A percentile compares a stretch with the other conserved stretches of the same genome.
Conservation (phyloP, 352 stramenopile genomes). For the Phytophthora tubulina region DNA sequence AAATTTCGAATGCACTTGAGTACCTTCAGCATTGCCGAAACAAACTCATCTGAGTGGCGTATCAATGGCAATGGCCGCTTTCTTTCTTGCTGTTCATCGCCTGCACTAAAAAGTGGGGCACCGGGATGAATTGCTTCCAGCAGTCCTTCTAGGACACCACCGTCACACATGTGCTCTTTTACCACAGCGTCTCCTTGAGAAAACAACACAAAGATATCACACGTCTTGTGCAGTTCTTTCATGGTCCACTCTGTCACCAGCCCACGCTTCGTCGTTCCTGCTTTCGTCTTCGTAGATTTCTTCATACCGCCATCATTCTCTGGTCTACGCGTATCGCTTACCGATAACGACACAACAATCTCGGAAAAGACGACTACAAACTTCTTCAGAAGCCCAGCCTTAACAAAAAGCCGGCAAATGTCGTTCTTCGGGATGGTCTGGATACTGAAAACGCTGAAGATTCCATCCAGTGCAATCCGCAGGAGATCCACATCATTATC, state of each 20-base stretch:
- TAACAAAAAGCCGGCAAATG: constrained; percentile 95
- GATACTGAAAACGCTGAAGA: constrained; percentile 91
- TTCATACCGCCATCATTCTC: constrained; percentile 18
- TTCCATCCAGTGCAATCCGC: constrained; percentile 91
- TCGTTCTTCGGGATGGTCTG: constrained; percentile 94
- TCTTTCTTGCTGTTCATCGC: constrained; percentile 10
- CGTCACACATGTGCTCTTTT: constrained; percentile 94
- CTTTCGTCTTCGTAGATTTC: constrained; percentile 8
- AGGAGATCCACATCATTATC: constrained; percentile 67
- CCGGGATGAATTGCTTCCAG: constrained; percentile 61
- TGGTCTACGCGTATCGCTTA: constrained; percentile 28
- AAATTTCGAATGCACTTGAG: constrained; percentile 91
- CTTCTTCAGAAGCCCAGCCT: constrained; percentile 90
- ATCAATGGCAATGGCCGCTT: constrained; percentile 29
- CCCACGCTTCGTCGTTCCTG: constrained; percentile 14
- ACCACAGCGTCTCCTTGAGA: constrained; percentile 92
- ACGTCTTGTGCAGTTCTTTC: constrained; percentile 82
- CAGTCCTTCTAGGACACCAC: constrained; percentile 75
- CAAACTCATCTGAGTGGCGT: constrained; percentile 58
- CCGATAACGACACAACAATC: constrained; percentile 56
- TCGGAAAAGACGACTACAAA: constrained; percentile 90
- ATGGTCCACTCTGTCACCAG: constrained; percentile 54
- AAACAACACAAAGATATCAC: constrained; percentile 92
- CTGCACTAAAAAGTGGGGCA: constrained; percentile 22
- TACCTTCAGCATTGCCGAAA: constrained; percentile 77